phyloP scores from a whole-genome alignment of 2,329 filamentous ascomycete species.

The Blastomyces gilchristii region DNA sequence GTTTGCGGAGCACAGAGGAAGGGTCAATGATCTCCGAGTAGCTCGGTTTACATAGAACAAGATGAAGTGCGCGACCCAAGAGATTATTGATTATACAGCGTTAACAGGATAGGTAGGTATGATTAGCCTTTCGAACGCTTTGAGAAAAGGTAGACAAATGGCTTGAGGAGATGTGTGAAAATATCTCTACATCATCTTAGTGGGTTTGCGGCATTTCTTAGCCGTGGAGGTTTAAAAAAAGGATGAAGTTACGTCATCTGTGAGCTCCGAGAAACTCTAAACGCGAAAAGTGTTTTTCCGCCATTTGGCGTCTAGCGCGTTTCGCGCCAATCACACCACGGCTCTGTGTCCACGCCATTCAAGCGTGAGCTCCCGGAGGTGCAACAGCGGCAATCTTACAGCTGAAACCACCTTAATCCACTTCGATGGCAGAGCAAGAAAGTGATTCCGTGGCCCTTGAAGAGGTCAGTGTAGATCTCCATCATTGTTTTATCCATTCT shows the following conservation, averaged over 20 bases:
- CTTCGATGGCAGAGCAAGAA: slow-evolving; percentile 19
- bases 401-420: background rate
- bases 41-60: background rate
- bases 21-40: background rate
- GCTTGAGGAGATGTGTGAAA: background rate
- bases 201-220: background rate
- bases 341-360: too few species aligned
- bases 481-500: background rate
- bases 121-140: background rate
- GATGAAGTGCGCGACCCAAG: background rate
- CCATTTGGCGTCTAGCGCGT: background rate
- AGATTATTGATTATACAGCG: background rate
- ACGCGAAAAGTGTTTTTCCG: background rate
- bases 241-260: background rate
- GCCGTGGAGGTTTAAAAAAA: background rate
- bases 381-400: background rate
- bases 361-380: background rate
- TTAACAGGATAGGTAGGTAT: background rate
- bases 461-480: slow-evolving; percentile 21
- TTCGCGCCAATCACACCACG: background rate
- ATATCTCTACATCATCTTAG: background rate
- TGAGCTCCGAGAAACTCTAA: slow-evolving; percentile 16
- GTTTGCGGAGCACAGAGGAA: background rate
- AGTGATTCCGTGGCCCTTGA: slow-evolving; percentile 25
- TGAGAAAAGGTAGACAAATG: background rate